Evolutionary conservation across 1,139 yeast species (phyloP).

Genomic region (Debaryomycetaceae sp.): DNA sequence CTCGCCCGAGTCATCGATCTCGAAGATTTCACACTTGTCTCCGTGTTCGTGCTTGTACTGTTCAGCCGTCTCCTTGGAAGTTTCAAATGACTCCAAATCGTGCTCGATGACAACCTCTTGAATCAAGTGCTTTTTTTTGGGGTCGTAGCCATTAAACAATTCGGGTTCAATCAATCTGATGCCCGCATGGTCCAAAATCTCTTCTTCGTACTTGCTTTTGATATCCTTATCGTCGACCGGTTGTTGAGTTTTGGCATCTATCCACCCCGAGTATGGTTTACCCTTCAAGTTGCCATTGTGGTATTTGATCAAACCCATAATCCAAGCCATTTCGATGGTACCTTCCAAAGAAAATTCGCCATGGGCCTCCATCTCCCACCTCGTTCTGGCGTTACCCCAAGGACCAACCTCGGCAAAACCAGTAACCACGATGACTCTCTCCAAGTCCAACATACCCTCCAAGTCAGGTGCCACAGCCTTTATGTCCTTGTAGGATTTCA

Average conservation of each 20-base stretch:
- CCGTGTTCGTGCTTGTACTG: constrained; percentile 94
- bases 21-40: constrained; percentile 88
- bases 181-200: constrained; percentile 90
- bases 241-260: constrained; percentile 85
- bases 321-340: constrained; percentile 99
- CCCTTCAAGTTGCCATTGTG: constrained; percentile 92
- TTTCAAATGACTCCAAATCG: constrained; percentile 92
- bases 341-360: constrained; percentile 99
- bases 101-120: constrained; percentile 97
- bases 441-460: constrained; percentile 90
- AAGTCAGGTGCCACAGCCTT: constrained; percentile 69
- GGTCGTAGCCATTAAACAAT: constrained; percentile 89
- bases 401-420: constrained; percentile 99
- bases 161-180: constrained; percentile 96
- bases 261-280: constrained; percentile 89
- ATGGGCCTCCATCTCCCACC: constrained; percentile 98
- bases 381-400: constrained; percentile 98
- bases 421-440: constrained; percentile 86
- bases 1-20: constrained; percentile 85
- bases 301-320: constrained; percentile 95
- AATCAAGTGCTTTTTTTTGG: constrained; percentile 83
- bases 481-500: constrained; percentile 72
- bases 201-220: constrained; percentile 84
- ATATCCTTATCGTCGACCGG: constrained; percentile 95
- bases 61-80: constrained; percentile 91